These are phyloP conservation scores for Platanus orientalis DNA, from an alignment of 164 flowering plant genomes.

Conservation along the genomic window DNA sequence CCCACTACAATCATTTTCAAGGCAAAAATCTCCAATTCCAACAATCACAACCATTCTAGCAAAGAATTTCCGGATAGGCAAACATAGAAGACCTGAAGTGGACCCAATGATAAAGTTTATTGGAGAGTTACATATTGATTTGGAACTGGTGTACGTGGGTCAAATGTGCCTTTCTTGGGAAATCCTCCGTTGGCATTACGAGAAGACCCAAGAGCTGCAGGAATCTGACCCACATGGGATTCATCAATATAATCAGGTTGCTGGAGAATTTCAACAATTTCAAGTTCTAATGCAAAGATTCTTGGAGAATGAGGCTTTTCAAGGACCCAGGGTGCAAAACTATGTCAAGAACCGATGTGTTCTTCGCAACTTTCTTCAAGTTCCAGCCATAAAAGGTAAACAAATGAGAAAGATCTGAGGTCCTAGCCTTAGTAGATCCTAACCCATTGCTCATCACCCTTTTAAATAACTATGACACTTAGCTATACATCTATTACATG, in stretches of 20 bases:
- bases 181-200: slow-evolving; percentile 72
- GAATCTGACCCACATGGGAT: slow-evolving; percentile 34
- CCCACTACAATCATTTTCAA: slow-evolving; percentile 20
- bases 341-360: slow-evolving; percentile 55
- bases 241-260: slow-evolving; percentile 49
- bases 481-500: not conserved
- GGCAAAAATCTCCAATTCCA: slow-evolving; percentile 24
- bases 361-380: slow-evolving; percentile 62
- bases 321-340: slow-evolving; percentile 56
- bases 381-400: slow-evolving; percentile 75
- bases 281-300: slow-evolving; percentile 74
- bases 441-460: too few species aligned
- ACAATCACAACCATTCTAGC: slow-evolving; percentile 26
- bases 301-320: slow-evolving; percentile 68
- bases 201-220: slow-evolving; percentile 41
- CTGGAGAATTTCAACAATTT: slow-evolving; percentile 72
- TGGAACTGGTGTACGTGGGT: slow-evolving; percentile 76
- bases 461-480: too few species aligned
- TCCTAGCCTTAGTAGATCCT: too few species aligned
- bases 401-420: not conserved
- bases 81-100: slow-evolving; percentile 23
- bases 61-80: slow-evolving; percentile 28
- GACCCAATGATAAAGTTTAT: slow-evolving; percentile 38
- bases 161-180: slow-evolving; percentile 96
- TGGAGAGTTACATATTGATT: slow-evolving; percentile 42